Conservation (phyloP, 2,329 filamentous ascomycete species). For the Didymella segeticola region DNA sequence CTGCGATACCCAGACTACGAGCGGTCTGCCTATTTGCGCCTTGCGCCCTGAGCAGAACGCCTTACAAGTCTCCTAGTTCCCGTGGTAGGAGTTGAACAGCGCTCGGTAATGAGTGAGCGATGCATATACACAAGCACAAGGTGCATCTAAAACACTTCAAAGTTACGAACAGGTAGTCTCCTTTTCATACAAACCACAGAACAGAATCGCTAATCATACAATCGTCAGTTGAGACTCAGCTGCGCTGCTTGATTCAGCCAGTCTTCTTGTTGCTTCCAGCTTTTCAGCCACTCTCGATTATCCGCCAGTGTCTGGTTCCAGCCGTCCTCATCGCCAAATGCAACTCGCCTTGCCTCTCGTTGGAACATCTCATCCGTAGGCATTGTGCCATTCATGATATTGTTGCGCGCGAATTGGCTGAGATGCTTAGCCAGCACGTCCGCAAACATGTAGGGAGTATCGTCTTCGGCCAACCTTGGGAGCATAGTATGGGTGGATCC, state of each 20-base stretch:
- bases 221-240: neutral
- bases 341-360: conserved; percentile 51
- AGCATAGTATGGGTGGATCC: neutral
- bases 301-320: conserved; percentile 51
- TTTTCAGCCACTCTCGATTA: conserved; percentile 48
- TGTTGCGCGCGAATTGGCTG: conserved; percentile 51
- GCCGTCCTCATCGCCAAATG: conserved; percentile 55
- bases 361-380: conserved; percentile 59
- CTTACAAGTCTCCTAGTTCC: neutral
- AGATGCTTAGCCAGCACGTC: conserved; percentile 53
- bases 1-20: neutral
- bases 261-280: conserved; percentile 22
- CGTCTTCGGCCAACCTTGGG: conserved; percentile 32
- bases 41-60: neutral
- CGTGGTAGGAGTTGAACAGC: neutral
- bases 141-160: too few species aligned
- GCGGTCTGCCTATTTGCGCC: neutral
- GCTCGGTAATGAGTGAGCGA: neutral
- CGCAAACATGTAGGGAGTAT: conserved; percentile 45
- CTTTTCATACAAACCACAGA: too few species aligned
- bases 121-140: neutral
- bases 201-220: neutral
- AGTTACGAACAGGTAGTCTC: too few species aligned
- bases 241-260: conserved; percentile 10
- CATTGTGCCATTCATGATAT: conserved; percentile 44